These are phyloP conservation scores for Cylindrodendrum hubeiense DNA, from an alignment of 2,329 filamentous ascomycete genomes.

Conservation along the genomic window DNA sequence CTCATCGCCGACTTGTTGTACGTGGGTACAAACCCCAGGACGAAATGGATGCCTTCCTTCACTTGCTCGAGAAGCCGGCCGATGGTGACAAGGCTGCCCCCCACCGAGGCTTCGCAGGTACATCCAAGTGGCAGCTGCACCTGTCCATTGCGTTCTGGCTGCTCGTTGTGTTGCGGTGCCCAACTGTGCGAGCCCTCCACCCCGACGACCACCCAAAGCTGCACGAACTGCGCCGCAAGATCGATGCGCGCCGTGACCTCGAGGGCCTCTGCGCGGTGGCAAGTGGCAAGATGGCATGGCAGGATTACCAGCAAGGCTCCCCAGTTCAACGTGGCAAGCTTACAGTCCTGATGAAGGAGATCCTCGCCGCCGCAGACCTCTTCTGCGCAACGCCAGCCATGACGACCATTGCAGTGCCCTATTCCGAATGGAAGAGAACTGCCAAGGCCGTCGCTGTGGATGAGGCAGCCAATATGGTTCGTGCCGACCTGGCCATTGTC, in stretches of 20 bases:
- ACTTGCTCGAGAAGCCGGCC: background rate
- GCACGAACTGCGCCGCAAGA: background rate
- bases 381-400: constrained; percentile 27
- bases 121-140: constrained; percentile 26
- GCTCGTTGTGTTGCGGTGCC: constrained; percentile 16
- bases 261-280: constrained; percentile 20
- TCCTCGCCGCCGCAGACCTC: constrained; percentile 19
- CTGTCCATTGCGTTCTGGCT: constrained; percentile 32
- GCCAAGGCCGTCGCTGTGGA: constrained; percentile 32
- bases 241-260: background rate
- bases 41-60: constrained; percentile 14
- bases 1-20: constrained; percentile 9
- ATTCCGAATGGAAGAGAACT: background rate
- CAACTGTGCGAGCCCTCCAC: background rate
- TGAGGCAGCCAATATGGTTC: constrained; percentile 37
- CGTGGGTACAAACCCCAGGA: background rate
- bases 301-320: background rate
- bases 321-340: background rate
- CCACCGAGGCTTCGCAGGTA: background rate
- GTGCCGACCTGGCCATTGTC: constrained; percentile 31
- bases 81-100: background rate
- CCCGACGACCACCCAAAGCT: constrained; percentile 16
- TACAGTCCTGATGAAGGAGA: background rate
- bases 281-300: constrained; percentile 4
- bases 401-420: background rate